phyloP scores from a whole-genome alignment of 768 basidiomycete genomes.

The Mycena alexandri region DNA sequence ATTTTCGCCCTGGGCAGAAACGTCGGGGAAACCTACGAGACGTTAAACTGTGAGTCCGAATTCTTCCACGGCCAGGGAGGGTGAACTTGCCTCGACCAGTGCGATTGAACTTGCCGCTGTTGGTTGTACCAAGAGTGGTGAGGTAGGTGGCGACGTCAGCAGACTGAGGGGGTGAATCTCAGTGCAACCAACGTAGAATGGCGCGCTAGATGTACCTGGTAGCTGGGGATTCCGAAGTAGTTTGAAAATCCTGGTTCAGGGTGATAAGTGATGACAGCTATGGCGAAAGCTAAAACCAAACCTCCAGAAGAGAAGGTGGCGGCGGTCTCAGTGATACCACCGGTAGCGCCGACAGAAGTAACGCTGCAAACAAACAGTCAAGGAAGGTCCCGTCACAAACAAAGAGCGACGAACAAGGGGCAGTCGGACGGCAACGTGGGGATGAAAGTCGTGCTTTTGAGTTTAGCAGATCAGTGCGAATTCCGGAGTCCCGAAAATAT shows the following conservation, averaged over 20 bases:
- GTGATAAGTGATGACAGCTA: background rate
- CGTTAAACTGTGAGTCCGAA: no score
- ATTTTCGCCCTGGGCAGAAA: conserved; percentile 19
- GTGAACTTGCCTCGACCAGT: conserved; percentile 40
- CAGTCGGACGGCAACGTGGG: conserved; percentile 64
- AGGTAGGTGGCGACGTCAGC: conserved; percentile 41
- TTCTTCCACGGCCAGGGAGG: no score
- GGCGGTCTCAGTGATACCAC: conserved; percentile 54
- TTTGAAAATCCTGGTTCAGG: conserved; percentile 57
- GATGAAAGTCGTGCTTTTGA: conserved; percentile 38
- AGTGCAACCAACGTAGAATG: background rate
- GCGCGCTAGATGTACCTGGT: conserved; percentile 33
- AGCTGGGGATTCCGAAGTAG: conserved; percentile 47
- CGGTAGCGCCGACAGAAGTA: conserved; percentile 56
- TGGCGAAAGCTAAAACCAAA: background rate
- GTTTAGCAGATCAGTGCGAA: background rate
- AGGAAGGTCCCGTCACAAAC: no score
- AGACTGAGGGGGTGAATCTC: background rate
- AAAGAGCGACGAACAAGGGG: conserved; percentile 40
- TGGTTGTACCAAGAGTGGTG: conserved; percentile 41
- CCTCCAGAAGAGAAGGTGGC: conserved; percentile 62
- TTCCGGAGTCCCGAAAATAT: no score
- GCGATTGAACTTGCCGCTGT: conserved; percentile 51
- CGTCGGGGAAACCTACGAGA: conserved; percentile 6
- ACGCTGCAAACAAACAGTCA: conserved; percentile 12